Conservation (phyloP, 345 rosid genomes). For the Lepidium sativum region DNA sequence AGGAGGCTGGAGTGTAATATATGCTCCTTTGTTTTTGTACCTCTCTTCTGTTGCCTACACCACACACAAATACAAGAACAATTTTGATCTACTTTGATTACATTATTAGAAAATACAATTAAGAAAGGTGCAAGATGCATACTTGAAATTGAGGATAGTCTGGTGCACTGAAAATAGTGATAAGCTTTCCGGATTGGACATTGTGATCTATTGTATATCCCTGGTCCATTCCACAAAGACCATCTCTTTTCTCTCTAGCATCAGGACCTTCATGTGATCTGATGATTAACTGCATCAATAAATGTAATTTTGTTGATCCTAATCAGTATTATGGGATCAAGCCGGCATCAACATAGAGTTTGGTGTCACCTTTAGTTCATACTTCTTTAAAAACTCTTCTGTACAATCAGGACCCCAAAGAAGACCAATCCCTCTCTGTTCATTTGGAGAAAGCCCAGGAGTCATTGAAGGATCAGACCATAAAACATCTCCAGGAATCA, state of each 20-base stretch:
- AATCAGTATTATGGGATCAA: background rate
- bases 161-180: constrained; percentile 94
- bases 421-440: constrained; percentile 87
- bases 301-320: background rate
- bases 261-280: constrained; percentile 99
- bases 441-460: constrained; percentile 77
- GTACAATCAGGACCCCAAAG: constrained; percentile 98
- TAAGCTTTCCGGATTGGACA: constrained; percentile 75
- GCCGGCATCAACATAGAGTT: background rate
- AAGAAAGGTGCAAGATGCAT: background rate
- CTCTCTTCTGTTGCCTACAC: constrained; percentile 74
- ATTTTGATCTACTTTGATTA: background rate
- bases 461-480: constrained; percentile 98
- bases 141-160: constrained; percentile 99
- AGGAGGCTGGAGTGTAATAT: constrained; percentile 58
- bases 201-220: constrained; percentile 90
- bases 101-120: background rate
- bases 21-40: constrained; percentile 84
- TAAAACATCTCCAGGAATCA: constrained; percentile 93
- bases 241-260: constrained; percentile 90
- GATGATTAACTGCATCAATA: constrained; percentile 68
- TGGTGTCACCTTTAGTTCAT: constrained; percentile 52
- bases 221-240: constrained; percentile 70
- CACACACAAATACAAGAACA: background rate
- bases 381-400: constrained; percentile 67